Base-by-base conservation (phyloP, 768 basidiomycete species). In the Mycena capillaripes region DNA sequence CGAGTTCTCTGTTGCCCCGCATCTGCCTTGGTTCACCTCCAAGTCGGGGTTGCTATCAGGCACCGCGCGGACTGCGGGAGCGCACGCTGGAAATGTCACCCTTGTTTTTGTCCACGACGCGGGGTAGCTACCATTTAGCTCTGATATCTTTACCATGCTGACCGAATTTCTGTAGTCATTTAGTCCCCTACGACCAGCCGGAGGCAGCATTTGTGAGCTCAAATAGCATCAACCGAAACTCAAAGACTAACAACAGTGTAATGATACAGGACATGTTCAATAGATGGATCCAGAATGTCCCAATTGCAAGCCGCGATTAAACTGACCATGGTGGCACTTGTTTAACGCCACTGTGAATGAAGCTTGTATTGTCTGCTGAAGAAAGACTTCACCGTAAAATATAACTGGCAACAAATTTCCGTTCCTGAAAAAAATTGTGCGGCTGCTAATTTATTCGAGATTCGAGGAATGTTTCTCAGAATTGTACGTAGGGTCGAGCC, bases 211-310 rank as follows among this genome's bases (percentile, higher is more conserved):
- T n/a, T n/a, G n/a, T n/a, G n/a, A n/a, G n/a, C n/a, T n/a, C n/a
- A n/a, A n/a, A n/a, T n/a, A n/a, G n/a, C n/a, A 68, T 11, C 66
- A 68, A 34, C 66, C 66, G 14, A 58, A 68, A 16, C 57, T 46
- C 23, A n/a, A n/a, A n/a, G n/a, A n/a, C n/a, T n/a, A n/a, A n/a
- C n/a, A n/a, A n/a, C n/a, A n/a, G n/a, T n/a, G n/a, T n/a, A n/a
- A n/a, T n/a, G n/a, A n/a, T 23, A 11, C 38, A 59, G 57, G 57
- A 59, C 19, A 59, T 59, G 57, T 42, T 59, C 25, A 27, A 40
- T 11, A 38, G 25, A 8, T 59, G 57, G 57, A 40, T 59, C 19
- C 38, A 27, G 7, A 59, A 59, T 42, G 8, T 27, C 16, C 57
- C 57, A n/a, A n/a, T n/a, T n/a, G n/a, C n/a, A n/a, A n/a, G n/a